Conservation (phyloP, 2,329 filamentous ascomycete genomes). For the Colletotrichum sp. region DNA sequence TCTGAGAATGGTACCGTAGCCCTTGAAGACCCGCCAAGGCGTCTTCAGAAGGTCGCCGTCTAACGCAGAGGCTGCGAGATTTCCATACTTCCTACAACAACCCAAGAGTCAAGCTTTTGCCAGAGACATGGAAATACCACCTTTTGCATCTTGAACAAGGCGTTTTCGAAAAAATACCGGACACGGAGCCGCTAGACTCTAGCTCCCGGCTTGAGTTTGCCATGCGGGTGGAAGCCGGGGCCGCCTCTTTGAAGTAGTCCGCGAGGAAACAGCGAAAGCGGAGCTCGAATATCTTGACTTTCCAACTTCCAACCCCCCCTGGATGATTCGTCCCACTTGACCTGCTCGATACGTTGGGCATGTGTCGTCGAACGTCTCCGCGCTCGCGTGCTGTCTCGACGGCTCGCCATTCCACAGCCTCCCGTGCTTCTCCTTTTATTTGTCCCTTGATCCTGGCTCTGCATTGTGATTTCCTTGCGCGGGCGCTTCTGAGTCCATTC, state of each 20-base stretch:
- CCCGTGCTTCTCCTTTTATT: background rate
- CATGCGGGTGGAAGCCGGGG: background rate
- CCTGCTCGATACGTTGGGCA: background rate
- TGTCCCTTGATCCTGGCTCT: background rate
- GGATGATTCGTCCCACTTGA: background rate
- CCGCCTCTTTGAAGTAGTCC: background rate
- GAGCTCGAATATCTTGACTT: background rate
- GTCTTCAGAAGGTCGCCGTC: background rate
- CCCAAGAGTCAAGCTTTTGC: background rate
- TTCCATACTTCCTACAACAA: background rate
- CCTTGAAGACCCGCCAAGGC: background rate
- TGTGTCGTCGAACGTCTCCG: background rate
- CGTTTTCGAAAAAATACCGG: background rate
- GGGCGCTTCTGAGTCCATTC: background rate
- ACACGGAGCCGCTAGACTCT: background rate
- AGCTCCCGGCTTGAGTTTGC: background rate
- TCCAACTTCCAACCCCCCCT: background rate
- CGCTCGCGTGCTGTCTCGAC: background rate
- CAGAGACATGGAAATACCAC: background rate
- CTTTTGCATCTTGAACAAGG: background rate
- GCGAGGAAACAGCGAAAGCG: background rate
- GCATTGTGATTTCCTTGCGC: background rate
- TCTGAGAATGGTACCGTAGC: background rate
- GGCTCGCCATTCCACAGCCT: background rate
- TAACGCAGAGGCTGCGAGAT: background rate